Evolutionary conservation across 805 yeast species (phyloP).

Genomic region (Clavispora phyllophila): DNA sequence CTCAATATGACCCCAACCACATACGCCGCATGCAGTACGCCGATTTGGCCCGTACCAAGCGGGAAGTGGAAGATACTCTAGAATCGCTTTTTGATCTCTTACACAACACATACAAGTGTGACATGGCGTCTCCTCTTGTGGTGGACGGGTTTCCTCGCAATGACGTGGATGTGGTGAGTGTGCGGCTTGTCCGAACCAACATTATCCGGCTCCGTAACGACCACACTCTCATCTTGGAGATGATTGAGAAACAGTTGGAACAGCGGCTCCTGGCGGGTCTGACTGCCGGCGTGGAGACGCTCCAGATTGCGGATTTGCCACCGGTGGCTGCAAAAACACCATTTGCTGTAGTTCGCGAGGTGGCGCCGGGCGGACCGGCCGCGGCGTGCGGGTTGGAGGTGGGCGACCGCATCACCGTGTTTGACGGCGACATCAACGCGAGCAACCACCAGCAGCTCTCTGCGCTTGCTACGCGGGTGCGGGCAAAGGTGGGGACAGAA

Average conservation of each 20-base stretch:
- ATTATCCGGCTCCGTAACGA: conserved; percentile 72
- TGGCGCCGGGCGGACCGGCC: conserved; percentile 56
- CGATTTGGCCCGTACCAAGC: conserved; percentile 14
- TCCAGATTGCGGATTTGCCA: not conserved
- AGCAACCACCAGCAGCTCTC: conserved; percentile 50
- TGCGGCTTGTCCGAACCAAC: conserved; percentile 57
- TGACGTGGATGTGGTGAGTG: conserved; percentile 72
- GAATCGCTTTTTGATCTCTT: conserved; percentile 42
- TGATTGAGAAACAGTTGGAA: conserved; percentile 43
- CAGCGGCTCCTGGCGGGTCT: conserved; percentile 31
- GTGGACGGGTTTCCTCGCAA: conserved; percentile 85
- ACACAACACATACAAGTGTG: conserved; percentile 39
- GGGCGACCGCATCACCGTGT: conserved; percentile 50
- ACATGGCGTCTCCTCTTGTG: conserved; percentile 61
- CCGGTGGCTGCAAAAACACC: conserved; percentile 25
- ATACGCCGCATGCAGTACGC: conserved; percentile 4
- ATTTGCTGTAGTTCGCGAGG: conserved; percentile 51
- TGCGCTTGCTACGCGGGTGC: conserved; percentile 41
- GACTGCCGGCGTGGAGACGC: conserved; percentile 1
- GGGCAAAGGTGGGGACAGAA: conserved; percentile 25
- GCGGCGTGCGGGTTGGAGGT: conserved; percentile 43
- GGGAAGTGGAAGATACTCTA: conserved; percentile 29
- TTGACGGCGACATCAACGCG: conserved; percentile 49
- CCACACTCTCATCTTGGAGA: conserved; percentile 42
- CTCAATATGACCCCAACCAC: conserved; percentile 2